Conservation (phyloP, 306 rosid species). For the Spatholobus suberectus region DNA sequence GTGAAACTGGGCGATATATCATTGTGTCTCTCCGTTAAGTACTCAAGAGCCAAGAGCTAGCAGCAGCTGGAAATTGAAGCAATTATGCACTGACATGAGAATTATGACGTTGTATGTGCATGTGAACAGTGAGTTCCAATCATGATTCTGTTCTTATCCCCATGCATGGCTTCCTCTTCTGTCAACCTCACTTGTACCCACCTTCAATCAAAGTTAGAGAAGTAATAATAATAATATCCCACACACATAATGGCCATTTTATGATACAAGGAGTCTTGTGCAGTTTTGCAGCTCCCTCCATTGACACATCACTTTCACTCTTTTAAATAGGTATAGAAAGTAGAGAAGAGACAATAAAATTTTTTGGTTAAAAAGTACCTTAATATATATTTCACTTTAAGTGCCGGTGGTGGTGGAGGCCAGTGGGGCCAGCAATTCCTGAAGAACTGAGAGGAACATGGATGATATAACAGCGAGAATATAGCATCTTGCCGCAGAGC, state of each 20-base stretch:
- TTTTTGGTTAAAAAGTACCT: background rate
- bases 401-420: slow-evolving; percentile 8
- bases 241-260: slow-evolving; percentile 36
- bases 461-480: slow-evolving; percentile 39
- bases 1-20: slow-evolving; percentile 23
- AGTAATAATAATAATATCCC: slow-evolving; percentile 18
- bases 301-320: slow-evolving; percentile 48
- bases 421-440: slow-evolving; percentile 7
- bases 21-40: slow-evolving; percentile 26
- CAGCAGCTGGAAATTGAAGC: slow-evolving; percentile 23
- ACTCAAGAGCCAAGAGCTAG: slow-evolving; percentile 17
- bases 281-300: slow-evolving; percentile 35
- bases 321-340: background rate
- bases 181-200: slow-evolving; percentile 52
- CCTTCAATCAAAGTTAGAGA: slow-evolving; percentile 26
- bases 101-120: slow-evolving; percentile 44
- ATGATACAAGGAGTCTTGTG: slow-evolving; percentile 44
- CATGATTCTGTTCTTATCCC: slow-evolving; percentile 50
- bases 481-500: slow-evolving; percentile 40
- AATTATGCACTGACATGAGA: slow-evolving; percentile 17
- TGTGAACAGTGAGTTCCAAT: slow-evolving; percentile 74
- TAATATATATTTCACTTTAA: background rate
- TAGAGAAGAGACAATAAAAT: slow-evolving; percentile 37
- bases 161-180: slow-evolving; percentile 50
- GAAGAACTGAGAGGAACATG: slow-evolving; percentile 19